Percentiles rank a stretch among this genome's conserved stretches.
Conservation (phyloP, 371 early-diverging fungal species). For the Lichtheimia ornata region DNA sequence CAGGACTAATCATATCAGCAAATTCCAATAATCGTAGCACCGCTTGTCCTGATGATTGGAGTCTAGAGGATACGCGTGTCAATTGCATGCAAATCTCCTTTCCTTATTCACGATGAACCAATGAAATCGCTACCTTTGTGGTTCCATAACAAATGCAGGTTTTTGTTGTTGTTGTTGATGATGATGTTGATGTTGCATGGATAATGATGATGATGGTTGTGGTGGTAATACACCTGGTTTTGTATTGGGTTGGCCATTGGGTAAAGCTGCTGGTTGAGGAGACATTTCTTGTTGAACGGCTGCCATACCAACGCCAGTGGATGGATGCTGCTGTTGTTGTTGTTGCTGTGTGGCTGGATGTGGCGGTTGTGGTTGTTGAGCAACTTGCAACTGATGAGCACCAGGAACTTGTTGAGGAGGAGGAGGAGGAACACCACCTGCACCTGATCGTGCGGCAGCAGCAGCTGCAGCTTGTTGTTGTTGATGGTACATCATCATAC, state of each 20-base stretch:
- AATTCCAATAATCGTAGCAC: slow-evolving; percentile 12
- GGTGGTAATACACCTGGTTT: neutral
- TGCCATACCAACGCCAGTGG: neutral
- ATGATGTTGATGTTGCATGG: slow-evolving; percentile 3
- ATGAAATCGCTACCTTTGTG: too few species aligned
- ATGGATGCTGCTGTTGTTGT: neutral
- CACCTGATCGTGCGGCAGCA: slow-evolving; percentile 10
- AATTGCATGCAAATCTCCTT: too few species aligned
- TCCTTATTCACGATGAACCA: too few species aligned
- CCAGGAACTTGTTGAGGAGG: neutral
- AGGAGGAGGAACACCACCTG: neutral
- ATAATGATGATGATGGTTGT: neutral
- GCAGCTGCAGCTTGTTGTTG: slow-evolving; percentile 4
- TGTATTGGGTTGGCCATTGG: slow-evolving; percentile 1
- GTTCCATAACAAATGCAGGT: too few species aligned
- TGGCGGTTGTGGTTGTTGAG: too few species aligned
- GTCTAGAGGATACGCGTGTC: neutral
- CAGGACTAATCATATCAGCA: slow-evolving; percentile 12
- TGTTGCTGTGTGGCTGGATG: neutral
- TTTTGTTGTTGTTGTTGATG: neutral
- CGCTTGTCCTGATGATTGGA: slow-evolving; percentile 3
- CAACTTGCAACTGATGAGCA: too few species aligned
- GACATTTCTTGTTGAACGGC: slow-evolving; percentile 6
- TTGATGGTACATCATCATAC: slow-evolving; percentile 4
- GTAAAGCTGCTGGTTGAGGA: slow-evolving; percentile 2